These are phyloP conservation scores for Penicillium hesseltinei DNA, from an alignment of 2,329 filamentous ascomycete genomes.

Conservation along the genomic window DNA sequence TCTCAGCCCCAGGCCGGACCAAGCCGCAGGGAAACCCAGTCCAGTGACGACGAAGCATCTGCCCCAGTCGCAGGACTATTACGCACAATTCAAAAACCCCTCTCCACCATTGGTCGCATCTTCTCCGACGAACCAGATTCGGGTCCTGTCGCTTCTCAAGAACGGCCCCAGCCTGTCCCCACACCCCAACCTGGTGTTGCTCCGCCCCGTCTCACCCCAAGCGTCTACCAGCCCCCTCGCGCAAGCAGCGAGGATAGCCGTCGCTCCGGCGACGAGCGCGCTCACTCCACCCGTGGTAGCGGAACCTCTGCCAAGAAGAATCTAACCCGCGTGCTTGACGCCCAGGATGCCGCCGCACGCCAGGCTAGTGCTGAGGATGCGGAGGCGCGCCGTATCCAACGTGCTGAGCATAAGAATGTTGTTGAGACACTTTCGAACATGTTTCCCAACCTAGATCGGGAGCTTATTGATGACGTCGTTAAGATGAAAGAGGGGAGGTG, in stretches of 20 bases:
- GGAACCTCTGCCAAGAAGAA: slow-evolving; percentile 25
- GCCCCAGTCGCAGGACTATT: slow-evolving; percentile 81
- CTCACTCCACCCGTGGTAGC: slow-evolving; percentile 13
- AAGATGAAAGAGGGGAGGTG: slow-evolving; percentile 91
- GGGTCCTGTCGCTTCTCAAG: slow-evolving; percentile 24
- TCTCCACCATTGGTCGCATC: slow-evolving; percentile 90
- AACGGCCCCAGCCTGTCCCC: slow-evolving; percentile 36
- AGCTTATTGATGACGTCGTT: slow-evolving; percentile 95
- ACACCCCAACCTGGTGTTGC: slow-evolving; percentile 47
- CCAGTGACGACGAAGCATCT: slow-evolving; percentile 63
- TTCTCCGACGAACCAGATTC: slow-evolving; percentile 69
- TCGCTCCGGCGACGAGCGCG: slow-evolving; percentile 26
- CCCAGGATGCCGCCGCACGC: slow-evolving; percentile 82
- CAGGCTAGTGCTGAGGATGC: slow-evolving; percentile 89
- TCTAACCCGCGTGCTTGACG: slow-evolving; percentile 54
- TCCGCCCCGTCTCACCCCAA: slow-evolving; percentile 52
- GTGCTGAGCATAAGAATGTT: slow-evolving; percentile 82
- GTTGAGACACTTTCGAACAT: slow-evolving; percentile 93
- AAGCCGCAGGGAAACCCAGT: slow-evolving; percentile 35
- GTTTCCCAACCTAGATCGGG: slow-evolving; percentile 93
- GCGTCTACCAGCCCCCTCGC: slow-evolving; percentile 45
- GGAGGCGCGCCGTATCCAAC: slow-evolving; percentile 78
- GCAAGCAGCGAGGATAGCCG: slow-evolving; percentile 36
- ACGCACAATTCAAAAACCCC: slow-evolving; percentile 83
- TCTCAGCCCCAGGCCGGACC: slow-evolving; percentile 58